Evolutionary conservation across 225 moss, liverwort and hornwort genomes (phyloP).

Genomic region (Neckera pumila): DNA sequence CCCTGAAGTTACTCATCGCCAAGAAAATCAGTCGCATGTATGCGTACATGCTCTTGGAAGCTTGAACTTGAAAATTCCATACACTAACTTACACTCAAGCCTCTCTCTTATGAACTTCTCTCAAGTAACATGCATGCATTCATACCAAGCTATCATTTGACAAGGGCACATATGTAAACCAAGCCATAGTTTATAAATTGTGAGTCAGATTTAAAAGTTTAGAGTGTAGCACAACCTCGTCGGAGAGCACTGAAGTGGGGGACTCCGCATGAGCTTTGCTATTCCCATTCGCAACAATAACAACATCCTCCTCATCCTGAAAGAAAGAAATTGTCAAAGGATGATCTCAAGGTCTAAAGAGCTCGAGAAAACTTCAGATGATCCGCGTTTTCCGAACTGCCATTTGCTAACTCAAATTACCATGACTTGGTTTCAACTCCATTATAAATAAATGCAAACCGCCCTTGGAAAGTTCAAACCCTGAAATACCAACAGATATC

Average conservation of each 20-base stretch:
- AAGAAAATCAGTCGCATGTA: background rate
- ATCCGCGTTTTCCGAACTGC: background rate
- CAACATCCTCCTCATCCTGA: background rate
- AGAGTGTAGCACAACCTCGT: constrained; percentile 5
- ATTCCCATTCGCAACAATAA: background rate
- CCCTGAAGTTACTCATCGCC: constrained; percentile 1
- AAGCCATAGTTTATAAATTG: too few species aligned
- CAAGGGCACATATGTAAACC: background rate
- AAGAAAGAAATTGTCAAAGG: background rate
- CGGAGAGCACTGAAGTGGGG: constrained; percentile 29
- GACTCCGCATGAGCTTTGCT: constrained; percentile 18
- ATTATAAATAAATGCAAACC: background rate
- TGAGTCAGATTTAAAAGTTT: background rate
- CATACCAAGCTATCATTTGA: background rate
- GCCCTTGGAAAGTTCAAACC: background rate
- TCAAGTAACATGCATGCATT: background rate
- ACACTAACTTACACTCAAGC: too few species aligned
- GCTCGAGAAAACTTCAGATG: background rate
- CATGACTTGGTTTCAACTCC: background rate
- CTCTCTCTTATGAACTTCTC: background rate
- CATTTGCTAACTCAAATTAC: background rate
- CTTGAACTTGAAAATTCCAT: background rate
- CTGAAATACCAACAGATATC: background rate
- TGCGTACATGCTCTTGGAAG: background rate
- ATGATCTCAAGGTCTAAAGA: background rate